Evolutionary conservation across 179 eudicot species (phyloP).

Genomic region (Drosera spatulata): DNA sequence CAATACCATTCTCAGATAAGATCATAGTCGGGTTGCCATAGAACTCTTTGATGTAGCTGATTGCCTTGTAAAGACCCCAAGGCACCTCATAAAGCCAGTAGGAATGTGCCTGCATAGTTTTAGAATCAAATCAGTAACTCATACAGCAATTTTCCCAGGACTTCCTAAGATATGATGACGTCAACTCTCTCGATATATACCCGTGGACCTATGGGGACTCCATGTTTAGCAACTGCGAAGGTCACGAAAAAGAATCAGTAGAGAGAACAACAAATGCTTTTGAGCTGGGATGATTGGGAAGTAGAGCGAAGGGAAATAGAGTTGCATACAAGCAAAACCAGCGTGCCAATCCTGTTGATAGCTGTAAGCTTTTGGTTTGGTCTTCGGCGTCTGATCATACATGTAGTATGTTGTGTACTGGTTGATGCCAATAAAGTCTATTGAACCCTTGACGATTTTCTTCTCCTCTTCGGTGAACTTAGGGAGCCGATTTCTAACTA

Average conservation of each 20-base stretch:
- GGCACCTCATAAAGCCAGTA: constrained; percentile 91
- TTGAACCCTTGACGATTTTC: constrained; percentile 43
- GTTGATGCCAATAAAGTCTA: constrained; percentile 46
- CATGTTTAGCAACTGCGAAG: constrained; percentile 29
- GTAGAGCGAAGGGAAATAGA: neutral
- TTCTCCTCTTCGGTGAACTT: constrained; percentile 45
- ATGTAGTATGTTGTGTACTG: constrained; percentile 47
- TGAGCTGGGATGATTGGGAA: no score
- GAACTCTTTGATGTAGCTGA: constrained; percentile 52
- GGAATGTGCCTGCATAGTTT: constrained; percentile 52
- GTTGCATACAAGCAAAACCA: constrained; percentile 33
- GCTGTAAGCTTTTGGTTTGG: constrained; percentile 18
- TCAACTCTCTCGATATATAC: constrained; percentile 5
- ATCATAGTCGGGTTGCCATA: constrained; percentile 75
- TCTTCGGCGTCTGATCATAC: constrained; percentile 15
- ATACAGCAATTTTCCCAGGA: no score
- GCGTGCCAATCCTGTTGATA: constrained; percentile 50
- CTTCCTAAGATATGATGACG: neutral
- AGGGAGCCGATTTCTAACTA: constrained; percentile 42
- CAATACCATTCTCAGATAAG: constrained; percentile 67
- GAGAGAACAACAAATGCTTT: neutral
- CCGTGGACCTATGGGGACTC: constrained; percentile 51
- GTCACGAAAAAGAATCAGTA: neutral
- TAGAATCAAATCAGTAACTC: neutral
- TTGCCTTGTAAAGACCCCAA: constrained; percentile 83